phyloP scores from a whole-genome alignment of 1,139 yeast genomes.

The Debaryomycetaceae sp. region DNA sequence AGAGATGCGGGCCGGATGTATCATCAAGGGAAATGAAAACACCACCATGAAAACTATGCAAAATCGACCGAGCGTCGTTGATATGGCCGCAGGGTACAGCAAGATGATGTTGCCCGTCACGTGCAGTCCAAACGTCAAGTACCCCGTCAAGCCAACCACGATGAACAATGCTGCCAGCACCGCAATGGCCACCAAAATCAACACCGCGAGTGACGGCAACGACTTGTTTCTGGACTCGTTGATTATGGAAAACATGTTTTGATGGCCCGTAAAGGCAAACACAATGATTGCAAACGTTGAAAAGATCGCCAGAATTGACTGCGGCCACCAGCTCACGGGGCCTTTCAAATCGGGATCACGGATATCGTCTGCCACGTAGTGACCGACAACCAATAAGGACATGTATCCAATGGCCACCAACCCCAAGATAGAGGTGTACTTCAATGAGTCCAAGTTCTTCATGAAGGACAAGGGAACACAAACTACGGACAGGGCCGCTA shows the following conservation, averaged over 20 bases:
- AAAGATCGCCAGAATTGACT: slow-evolving; percentile 55
- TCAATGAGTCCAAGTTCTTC: slow-evolving; percentile 42
- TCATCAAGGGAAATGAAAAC: slow-evolving; percentile 85
- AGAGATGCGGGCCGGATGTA: slow-evolving; percentile 89
- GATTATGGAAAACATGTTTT: slow-evolving; percentile 46
- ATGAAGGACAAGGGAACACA: slow-evolving; percentile 42
- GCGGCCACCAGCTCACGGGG: slow-evolving; percentile 52
- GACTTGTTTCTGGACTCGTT: slow-evolving; percentile 29
- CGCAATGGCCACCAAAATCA: slow-evolving; percentile 52
- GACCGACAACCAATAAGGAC: slow-evolving; percentile 32
- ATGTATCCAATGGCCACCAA: slow-evolving; percentile 38
- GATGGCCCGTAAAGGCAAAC: slow-evolving; percentile 49
- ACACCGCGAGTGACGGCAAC: slow-evolving; percentile 21
- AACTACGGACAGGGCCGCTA: slow-evolving; percentile 26
- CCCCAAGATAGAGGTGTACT: slow-evolving; percentile 41
- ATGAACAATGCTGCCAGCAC: slow-evolving; percentile 31
- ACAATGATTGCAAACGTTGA: slow-evolving; percentile 52
- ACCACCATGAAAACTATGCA: slow-evolving; percentile 79
- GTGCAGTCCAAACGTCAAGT: slow-evolving; percentile 39
- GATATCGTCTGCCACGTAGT: slow-evolving; percentile 38
- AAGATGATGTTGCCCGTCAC: slow-evolving; percentile 76
- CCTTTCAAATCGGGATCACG: slow-evolving; percentile 44
- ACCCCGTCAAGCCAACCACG: slow-evolving; percentile 40
- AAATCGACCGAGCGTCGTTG: slow-evolving; percentile 64
- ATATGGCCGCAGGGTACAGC: slow-evolving; percentile 40